phyloP scores from a whole-genome alignment of 2,329 filamentous ascomycete genomes.

The Alternaria sp. region DNA sequence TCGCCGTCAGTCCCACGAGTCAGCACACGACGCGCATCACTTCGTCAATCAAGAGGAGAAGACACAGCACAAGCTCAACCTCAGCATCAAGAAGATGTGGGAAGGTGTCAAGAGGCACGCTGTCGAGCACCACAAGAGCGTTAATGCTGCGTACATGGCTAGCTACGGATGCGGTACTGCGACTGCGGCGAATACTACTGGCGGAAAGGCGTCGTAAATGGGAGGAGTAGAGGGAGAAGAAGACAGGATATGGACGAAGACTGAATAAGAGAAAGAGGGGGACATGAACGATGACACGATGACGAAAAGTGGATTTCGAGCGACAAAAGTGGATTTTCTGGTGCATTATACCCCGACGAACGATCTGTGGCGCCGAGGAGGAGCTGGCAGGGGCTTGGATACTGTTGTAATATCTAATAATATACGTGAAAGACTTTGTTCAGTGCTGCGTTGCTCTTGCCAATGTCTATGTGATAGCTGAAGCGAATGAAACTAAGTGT shows the following conservation, averaged over 20 bases:
- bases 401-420: not conserved
- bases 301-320: not conserved
- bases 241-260: not conserved
- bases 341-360: constrained; percentile 14
- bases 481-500: not conserved
- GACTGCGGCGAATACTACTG: not conserved
- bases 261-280: not conserved
- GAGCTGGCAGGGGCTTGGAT: not conserved
- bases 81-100: constrained; percentile 39
- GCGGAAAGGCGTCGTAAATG: not conserved
- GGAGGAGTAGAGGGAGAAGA: too few species aligned
- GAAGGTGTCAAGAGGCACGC: constrained; percentile 34
- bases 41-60: constrained; percentile 23
- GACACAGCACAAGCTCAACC: constrained; percentile 25
- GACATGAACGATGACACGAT: not conserved
- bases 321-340: constrained; percentile 2
- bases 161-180: constrained; percentile 28
- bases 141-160: constrained; percentile 36
- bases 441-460: not conserved
- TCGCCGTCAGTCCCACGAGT: constrained; percentile 26
- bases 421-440: not conserved
- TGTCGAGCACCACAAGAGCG: constrained; percentile 37
- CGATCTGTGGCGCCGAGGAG: not conserved
- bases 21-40: constrained; percentile 29
- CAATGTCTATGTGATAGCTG: not conserved